Conservation (phyloP, 164 flowering plant species). For the Chloranthus sessilifolius region DNA sequence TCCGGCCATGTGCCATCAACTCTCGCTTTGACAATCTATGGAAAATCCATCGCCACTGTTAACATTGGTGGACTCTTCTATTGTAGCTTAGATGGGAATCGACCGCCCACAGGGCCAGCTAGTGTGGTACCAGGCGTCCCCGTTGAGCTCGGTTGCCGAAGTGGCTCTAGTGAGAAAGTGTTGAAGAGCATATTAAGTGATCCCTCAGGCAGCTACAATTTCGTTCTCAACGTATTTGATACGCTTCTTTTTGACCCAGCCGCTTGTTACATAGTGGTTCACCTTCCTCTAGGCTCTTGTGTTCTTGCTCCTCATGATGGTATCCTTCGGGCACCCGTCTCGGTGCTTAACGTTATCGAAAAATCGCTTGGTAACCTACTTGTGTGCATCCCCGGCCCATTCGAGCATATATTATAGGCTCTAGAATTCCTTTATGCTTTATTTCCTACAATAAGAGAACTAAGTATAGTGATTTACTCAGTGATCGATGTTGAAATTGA, state of each 20-base stretch:
- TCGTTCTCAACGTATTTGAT: neutral
- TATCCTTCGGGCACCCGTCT: neutral
- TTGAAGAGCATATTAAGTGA: neutral
- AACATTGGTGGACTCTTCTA: neutral
- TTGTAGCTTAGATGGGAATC: neutral
- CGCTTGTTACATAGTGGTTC: neutral
- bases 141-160: neutral
- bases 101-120: neutral
- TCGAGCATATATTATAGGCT: neutral
- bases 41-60: neutral
- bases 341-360: neutral
- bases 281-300: neutral
- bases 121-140: neutral
- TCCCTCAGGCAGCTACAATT: neutral
- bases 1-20: neutral
- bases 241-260: neutral
- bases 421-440: too few species aligned
- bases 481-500: too few species aligned
- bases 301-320: neutral
- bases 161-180: neutral
- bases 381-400: neutral
- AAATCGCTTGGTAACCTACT: neutral
- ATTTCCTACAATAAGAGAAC: too few species aligned
- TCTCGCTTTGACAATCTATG: neutral
- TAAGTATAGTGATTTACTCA: too few species aligned